Base-by-base conservation (phyloP, 2,329 filamentous ascomycete species). In the Trichoderma aggressivum region DNA sequence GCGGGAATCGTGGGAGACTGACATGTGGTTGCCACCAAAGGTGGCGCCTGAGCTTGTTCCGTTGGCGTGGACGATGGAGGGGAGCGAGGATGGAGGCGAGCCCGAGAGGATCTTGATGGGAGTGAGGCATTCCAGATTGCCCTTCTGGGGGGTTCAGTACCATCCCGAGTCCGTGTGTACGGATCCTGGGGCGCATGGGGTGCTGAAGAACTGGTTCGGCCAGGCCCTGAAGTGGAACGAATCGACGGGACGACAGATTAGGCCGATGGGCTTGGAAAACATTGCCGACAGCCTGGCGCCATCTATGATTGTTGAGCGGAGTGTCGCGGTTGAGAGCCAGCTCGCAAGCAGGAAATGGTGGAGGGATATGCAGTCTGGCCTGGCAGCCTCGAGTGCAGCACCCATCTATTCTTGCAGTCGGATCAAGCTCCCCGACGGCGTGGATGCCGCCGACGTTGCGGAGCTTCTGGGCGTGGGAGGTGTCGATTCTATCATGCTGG, bases 121-220 rank as follows among this genome's bases (percentile, higher is more conserved):
- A 0, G 89, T 91, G 18, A 88, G 86, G 73, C 94, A 97, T 79
- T 81, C 79, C 21, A 77, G 74, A 1, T 90, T 89, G 74, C 94
- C 94, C 0, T 92, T 95, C 74, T 97, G 92, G 90, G 94, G 92
- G 0, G 85, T 97, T 21, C 94, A 97, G 78, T 97, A 96, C 76
- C 94, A 97, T 77, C 94, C 94, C 0, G 94, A 98, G 80, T 97
- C 93, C 0, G 88, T 94, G 16, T 97, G 94, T 79, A 97, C 94
- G 5, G 92, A 93, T 50, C 81, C 84, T 4, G 86, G 87, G 72
- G 90, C 92, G 1, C 87, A 86, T 24, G 82, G 83, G 16, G 84
- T 97, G 30, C 84, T 97, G 43, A 80, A 80, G 64, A 93, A 92
- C 76, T 97, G 94, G 93, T 96, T 94, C 86, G 78, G 80, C 5